A percentile compares a stretch with the other conserved stretches of the same genome.
phyloP scores from a whole-genome alignment of 805 yeast genomes.

The Wickerhamomyces canadensis region DNA sequence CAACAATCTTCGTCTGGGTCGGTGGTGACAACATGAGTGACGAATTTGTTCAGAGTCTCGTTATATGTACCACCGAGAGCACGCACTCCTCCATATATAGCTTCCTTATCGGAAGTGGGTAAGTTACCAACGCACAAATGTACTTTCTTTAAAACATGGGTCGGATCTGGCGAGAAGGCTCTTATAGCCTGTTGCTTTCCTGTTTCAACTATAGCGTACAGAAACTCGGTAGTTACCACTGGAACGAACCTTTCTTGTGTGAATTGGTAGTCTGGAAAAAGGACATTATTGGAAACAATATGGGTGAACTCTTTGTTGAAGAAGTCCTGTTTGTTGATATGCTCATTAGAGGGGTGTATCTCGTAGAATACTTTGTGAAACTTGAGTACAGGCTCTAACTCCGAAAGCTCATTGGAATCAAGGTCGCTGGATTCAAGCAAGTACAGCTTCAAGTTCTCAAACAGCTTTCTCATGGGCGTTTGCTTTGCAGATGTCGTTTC shows the following conservation, averaged over 20 bases:
- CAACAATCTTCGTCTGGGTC: conserved; percentile 54
- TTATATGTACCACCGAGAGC: conserved; percentile 75
- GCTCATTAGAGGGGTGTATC: background rate
- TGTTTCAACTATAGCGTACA: conserved; percentile 38
- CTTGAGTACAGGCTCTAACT: background rate
- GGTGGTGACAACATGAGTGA: conserved; percentile 72
- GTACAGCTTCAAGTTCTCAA: background rate
- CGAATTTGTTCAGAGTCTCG: conserved; percentile 55
- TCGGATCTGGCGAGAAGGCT: conserved; percentile 68
- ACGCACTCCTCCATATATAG: conserved; percentile 57
- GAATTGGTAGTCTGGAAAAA: conserved; percentile 44
- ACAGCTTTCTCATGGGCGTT: conserved; percentile 1
- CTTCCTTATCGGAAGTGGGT: conserved; percentile 55
- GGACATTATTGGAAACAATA: conserved; percentile 42
- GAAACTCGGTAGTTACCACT: conserved; percentile 59
- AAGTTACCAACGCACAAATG: conserved; percentile 57
- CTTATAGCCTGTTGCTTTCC: conserved; percentile 44
- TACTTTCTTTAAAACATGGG: conserved; percentile 54
- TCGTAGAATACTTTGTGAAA: background rate
- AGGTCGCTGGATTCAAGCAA: background rate
- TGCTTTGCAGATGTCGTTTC: too few relatives aligned
- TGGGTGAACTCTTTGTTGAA: conserved; percentile 28
- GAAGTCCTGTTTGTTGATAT: conserved; percentile 11
- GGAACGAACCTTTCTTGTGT: conserved; percentile 56
- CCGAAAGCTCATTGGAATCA: background rate